Evolutionary conservation across 2,329 filamentous ascomycete genomes (phyloP).

Genomic region (Cadophora sp.): DNA sequence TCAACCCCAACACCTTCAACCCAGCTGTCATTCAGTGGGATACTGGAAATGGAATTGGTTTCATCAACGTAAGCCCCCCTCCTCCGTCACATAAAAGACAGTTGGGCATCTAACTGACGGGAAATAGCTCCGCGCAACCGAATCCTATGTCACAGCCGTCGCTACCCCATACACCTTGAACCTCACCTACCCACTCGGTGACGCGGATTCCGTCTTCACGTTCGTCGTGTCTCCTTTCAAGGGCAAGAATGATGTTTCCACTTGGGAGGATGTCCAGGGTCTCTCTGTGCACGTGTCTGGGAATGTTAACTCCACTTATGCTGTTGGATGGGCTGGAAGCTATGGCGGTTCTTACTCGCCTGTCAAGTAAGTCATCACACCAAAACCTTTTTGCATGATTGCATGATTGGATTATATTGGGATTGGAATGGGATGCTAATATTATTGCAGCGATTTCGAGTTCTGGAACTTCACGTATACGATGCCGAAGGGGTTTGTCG

Average conservation of each 20-base stretch:
- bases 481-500: slow-evolving; percentile 47
- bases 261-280: slow-evolving; percentile 57
- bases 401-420: no score
- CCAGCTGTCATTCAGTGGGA: slow-evolving; percentile 67
- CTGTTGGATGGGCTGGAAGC: slow-evolving; percentile 33
- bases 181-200: slow-evolving; percentile 61
- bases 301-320: slow-evolving; percentile 33
- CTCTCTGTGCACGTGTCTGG: slow-evolving; percentile 52
- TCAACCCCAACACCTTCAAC: slow-evolving; percentile 60
- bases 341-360: slow-evolving; percentile 47
- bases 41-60: slow-evolving; percentile 48
- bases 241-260: slow-evolving; percentile 51
- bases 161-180: slow-evolving; percentile 53
- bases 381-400: neutral
- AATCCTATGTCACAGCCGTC: slow-evolving; percentile 50
- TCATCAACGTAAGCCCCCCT: slow-evolving; percentile 40
- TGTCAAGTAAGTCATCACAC: slow-evolving; percentile 48
- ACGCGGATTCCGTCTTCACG: slow-evolving; percentile 55
- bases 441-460: slow-evolving; percentile 49
- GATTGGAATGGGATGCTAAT: slow-evolving; percentile 8
- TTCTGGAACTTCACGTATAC: slow-evolving; percentile 55
- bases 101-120: neutral
- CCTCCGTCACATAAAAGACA: no score
- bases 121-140: slow-evolving; percentile 48
- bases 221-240: slow-evolving; percentile 57